A percentile compares a stretch with the other conserved stretches of the same genome.
phyloP scores from a whole-genome alignment of 2,329 filamentous ascomycete species.

The Botrytis squamosa region DNA sequence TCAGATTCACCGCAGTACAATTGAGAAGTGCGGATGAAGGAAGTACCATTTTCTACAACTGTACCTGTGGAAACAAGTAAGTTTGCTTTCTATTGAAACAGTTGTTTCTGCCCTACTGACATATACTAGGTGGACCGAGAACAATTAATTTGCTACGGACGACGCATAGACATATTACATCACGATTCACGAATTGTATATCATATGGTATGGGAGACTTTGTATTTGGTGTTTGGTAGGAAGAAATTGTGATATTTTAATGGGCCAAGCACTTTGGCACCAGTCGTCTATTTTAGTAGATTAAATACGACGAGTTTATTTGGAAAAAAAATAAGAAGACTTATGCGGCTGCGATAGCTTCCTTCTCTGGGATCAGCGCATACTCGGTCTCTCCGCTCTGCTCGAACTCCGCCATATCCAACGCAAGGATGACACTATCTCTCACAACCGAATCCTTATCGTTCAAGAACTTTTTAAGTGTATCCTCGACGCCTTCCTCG shows the following conservation, averaged over 20 bases:
- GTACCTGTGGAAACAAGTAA: slow-evolving; percentile 82
- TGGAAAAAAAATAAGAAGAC: not conserved
- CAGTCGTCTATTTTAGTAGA: slow-evolving; percentile 26
- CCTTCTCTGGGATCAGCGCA: slow-evolving; percentile 74
- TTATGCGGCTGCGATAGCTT: slow-evolving; percentile 24
- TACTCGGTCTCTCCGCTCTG: slow-evolving; percentile 86
- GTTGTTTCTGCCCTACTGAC: slow-evolving; percentile 21
- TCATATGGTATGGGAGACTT: slow-evolving; percentile 4
- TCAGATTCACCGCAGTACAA: slow-evolving; percentile 83
- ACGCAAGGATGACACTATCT: slow-evolving; percentile 89
- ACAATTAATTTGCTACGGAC: slow-evolving; percentile 38
- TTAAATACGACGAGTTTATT: not conserved
- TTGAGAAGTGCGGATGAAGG: slow-evolving; percentile 93
- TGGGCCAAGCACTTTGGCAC: slow-evolving; percentile 40
- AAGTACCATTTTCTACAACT: slow-evolving; percentile 85
- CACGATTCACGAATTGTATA: slow-evolving; percentile 10
- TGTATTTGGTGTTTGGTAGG: slow-evolving; percentile 3
- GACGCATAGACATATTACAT: not conserved
- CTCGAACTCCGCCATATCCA: slow-evolving; percentile 98
- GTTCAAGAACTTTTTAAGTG: slow-evolving; percentile 76
- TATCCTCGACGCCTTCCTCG: slow-evolving; percentile 88
- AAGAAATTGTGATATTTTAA: slow-evolving; percentile 28
- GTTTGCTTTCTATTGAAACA: slow-evolving; percentile 35
- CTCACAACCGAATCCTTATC: slow-evolving; percentile 92
- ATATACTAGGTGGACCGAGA: slow-evolving; percentile 39